Evolutionary conservation across 225 moss, liverwort and hornwort genomes (phyloP).

Genomic region (Pseudisothecium myosuroides): DNA sequence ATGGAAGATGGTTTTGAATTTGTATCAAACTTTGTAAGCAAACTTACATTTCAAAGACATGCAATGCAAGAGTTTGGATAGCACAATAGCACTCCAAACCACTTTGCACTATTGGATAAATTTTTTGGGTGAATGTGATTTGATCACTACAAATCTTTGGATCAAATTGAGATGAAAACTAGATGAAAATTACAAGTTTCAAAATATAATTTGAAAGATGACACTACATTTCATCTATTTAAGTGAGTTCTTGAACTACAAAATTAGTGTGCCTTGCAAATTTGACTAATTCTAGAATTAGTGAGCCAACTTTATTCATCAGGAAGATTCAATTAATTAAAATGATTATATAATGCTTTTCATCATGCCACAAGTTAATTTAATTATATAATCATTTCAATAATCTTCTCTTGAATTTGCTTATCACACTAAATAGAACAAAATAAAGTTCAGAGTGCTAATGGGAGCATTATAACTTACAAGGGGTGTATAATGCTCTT

Average conservation of each 20-base stretch:
- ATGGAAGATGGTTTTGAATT: not conserved
- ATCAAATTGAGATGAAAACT: not conserved
- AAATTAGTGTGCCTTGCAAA: not conserved
- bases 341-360: not conserved
- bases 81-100: accelerated
- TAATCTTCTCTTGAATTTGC: not conserved
- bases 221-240: not conserved
- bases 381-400: not conserved
- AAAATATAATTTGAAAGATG: too few relatives aligned
- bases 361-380: not conserved
- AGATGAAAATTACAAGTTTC: not conserved
- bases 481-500: too few relatives aligned
- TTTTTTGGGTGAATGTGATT: not conserved
- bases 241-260: not conserved
- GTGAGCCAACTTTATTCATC: not conserved
- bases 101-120: not conserved
- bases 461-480: not conserved
- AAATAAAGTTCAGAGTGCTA: not conserved
- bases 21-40: not conserved
- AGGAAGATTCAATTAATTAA: not conserved
- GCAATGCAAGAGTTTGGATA: not conserved
- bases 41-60: not conserved
- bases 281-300: not conserved
- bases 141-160: not conserved
- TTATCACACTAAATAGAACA: not conserved